Evolutionary conservation across 2,329 filamentous ascomycete species (phyloP), one percentile per base, ranked within the genome.

Genomic region (Fusarium azukiicola): DNA sequence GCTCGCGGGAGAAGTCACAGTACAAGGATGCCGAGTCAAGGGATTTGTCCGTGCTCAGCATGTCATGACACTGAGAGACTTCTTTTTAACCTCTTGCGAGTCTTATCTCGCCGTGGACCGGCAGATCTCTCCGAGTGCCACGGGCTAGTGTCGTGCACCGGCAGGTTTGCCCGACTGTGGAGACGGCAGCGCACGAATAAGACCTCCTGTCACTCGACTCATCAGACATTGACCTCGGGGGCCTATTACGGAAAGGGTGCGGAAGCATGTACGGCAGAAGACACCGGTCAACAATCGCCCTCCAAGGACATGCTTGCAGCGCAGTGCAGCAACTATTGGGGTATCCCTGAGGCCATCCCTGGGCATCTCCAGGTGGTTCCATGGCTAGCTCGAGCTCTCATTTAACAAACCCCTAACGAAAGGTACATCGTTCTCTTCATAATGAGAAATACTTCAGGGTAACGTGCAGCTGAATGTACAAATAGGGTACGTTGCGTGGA

Each of bases 61-160:
- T 9, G 36, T 40, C n/a, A 58, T 9, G 36, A 58, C n/a, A 58
- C 9, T 14, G 54, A 13, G 54, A 58, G 36, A 21, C 16, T 58
- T 40, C 5, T 58, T 58, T 58, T 58, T 58, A 40, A 58, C 21
- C 38, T 58, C 21, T 32, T 32, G 27, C 6, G 27, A 32, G 27
- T 32, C 27, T 17, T 58, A 23, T 23, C 36, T 23, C 36, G 40
- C 8, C 38, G 14, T 8, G 38, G 32, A 4, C 13, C 54, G 54
- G 54, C 36, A 58, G 54, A 58, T 58, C n/a, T 58, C 21, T 58
- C 54, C 36, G 54, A 58, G 21, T 40, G 13, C 40, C 54, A 36
- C 6, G 13, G 13, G 13, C 12, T 8, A 10, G 21, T 17, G 36
- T 58, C 38, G 21, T 40, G 36, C 54, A 58, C 54, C 54, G 54